phyloP scores from a whole-genome alignment of 163 green algal species.

The Scenedesmus sp. region DNA sequence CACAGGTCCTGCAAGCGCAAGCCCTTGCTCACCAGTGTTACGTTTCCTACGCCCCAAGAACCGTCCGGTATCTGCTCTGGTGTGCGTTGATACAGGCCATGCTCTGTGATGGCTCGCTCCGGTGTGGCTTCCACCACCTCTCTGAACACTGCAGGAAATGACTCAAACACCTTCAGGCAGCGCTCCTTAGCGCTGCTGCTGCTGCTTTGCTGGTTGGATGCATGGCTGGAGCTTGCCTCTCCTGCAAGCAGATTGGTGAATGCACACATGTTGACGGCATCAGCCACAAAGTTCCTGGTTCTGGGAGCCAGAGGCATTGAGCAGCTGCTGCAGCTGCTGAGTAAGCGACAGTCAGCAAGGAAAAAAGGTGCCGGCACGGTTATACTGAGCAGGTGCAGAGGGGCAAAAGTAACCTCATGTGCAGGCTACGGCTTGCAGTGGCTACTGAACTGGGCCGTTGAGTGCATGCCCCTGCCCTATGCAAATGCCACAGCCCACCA shows the following conservation, averaged over 20 bases:
- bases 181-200: constrained; percentile 49
- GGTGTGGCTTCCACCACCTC: constrained; percentile 56
- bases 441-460: too few relatives aligned
- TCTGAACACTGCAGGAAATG: constrained; percentile 36
- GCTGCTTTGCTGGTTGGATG: neutral
- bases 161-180: constrained; percentile 53
- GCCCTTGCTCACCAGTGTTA: constrained; percentile 55
- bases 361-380: too few relatives aligned
- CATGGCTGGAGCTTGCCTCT: constrained; percentile 8
- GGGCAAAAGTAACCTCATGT: too few relatives aligned
- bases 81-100: constrained; percentile 58
- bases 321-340: too few relatives aligned
- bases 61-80: constrained; percentile 47
- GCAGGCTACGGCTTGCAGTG: too few relatives aligned
- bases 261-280: neutral
- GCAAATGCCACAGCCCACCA: too few relatives aligned
- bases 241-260: neutral
- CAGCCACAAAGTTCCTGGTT: too few relatives aligned
- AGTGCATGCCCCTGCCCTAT: too few relatives aligned
- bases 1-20: neutral
- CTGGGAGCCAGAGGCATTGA: too few relatives aligned
- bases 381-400: too few relatives aligned
- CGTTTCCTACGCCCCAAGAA: constrained; percentile 58
- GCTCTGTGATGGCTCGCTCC: constrained; percentile 54
- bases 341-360: too few relatives aligned